Conservation (phyloP, 257 asterid species). For the Nicotiana knightiana region DNA sequence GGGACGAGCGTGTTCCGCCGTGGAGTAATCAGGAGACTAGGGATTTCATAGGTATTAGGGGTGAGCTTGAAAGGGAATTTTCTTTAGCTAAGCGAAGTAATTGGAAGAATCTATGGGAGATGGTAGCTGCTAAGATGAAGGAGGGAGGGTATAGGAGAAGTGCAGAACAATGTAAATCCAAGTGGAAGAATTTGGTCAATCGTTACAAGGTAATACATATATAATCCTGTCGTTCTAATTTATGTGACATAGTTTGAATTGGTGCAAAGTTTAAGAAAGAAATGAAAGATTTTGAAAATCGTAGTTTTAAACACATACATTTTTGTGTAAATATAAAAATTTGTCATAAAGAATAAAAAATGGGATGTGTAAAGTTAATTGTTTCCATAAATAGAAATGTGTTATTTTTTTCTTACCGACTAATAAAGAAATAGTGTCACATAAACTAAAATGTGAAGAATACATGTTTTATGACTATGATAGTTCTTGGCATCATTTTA, state of each 20-base stretch:
- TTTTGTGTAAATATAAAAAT: neutral
- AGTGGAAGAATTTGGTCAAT: slow-evolving; percentile 61
- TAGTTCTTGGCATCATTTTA: no score
- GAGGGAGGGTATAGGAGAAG: slow-evolving; percentile 56
- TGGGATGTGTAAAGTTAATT: no score
- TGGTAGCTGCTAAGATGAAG: slow-evolving; percentile 46
- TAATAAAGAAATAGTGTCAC: neutral
- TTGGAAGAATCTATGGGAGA: slow-evolving; percentile 45
- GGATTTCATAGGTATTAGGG: slow-evolving; percentile 57
- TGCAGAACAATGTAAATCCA: slow-evolving; percentile 62
- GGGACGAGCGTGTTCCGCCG: slow-evolving; percentile 61
- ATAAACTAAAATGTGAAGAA: neutral
- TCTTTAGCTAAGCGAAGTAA: slow-evolving; percentile 23
- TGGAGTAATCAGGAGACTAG: slow-evolving; percentile 71
- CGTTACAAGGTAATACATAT: slow-evolving; percentile 42
- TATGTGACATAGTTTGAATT: no score
- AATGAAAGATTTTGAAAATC: neutral
- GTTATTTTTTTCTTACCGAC: no score
- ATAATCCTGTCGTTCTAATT: neutral
- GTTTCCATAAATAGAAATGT: neutral
- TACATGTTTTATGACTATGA: no score
- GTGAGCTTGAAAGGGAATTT: slow-evolving; percentile 45
- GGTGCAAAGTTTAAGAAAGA: no score
- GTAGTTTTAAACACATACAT: no score
- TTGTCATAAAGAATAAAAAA: no score